Evolutionary conservation across 176 grass and related monocot species (phyloP), one percentile per base, ranked within the genome.

Genomic region (Alopecurus myosuroides): DNA sequence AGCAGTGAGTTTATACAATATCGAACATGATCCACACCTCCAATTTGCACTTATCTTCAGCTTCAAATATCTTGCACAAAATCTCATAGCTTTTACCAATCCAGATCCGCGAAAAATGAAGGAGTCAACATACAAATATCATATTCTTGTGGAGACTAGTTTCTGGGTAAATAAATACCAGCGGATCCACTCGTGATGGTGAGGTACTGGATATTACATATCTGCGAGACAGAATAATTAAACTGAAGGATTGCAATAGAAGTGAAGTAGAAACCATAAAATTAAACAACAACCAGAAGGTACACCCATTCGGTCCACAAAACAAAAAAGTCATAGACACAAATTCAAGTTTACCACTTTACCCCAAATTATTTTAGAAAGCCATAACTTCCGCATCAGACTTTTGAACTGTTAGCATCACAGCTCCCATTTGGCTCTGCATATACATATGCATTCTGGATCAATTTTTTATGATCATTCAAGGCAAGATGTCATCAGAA

Each of bases 351-450:
- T 39, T 41, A 11, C 22, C 1, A 22, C 39, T 61, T 88, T 77
- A 98, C 96, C 88, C 81, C 67, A 98, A 91, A 50, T 92, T 95
- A 11, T 13, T 84, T 58, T 95, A 96, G 85, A 98, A 98, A 86
- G 41, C 82, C 89, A 98, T 88, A 58, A 89, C 97, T 63, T 34
- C 39, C 0, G 71, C 41, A 66, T 95, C 94, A 81, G 85, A 63
- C 81, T 98, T 98, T 79, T 98, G 97, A 87, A 98, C 93, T 68
- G 93, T 98, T 71, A 98, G 88, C 93, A 96, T 87, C 46, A 98
- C 89, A 67, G 86, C 91, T 73, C 88, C 88, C 89, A 95, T 92
- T 75, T 92, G 81, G 60, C 84, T 91, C 97, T 98, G 71, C 66
- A 84, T 64, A 80, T 11, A 65, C 65, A 55, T n/a, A 84, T 45